Percentiles rank a stretch among this genome's conserved stretches.
phyloP scores from a whole-genome alignment of 164 flowering plant species.

The Berberis vulgaris region DNA sequence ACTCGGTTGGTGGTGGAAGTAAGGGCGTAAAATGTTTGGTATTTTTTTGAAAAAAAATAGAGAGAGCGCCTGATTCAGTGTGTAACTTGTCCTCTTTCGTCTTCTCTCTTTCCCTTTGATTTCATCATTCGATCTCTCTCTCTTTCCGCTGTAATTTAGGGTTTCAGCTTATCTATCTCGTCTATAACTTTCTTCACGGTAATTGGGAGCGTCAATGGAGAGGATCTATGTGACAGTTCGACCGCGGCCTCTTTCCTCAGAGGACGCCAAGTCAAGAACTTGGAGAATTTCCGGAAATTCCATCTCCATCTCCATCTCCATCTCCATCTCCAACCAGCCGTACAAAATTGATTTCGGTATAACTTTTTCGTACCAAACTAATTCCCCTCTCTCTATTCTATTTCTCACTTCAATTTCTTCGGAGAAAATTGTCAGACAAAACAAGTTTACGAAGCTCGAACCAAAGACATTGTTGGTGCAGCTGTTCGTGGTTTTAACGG shows the following conservation, averaged over 20 bases:
- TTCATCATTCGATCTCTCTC: too few relatives aligned
- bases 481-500: constrained; percentile 93
- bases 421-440: constrained; percentile 54
- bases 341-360: constrained; percentile 79
- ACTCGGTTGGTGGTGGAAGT: too few relatives aligned
- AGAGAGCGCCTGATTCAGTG: too few relatives aligned
- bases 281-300: constrained; percentile 77
- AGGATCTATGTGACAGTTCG: constrained; percentile 80
- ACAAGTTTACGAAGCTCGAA: constrained; percentile 63
- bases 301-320: constrained; percentile 32
- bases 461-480: constrained; percentile 69
- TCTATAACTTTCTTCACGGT: too few relatives aligned
- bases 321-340: constrained; percentile 29
- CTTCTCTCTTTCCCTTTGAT: too few relatives aligned
- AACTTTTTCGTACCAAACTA: background rate
- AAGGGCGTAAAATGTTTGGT: too few relatives aligned
- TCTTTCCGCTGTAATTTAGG: too few relatives aligned
- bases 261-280: constrained; percentile 67
- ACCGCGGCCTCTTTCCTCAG: constrained; percentile 67
- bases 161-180: too few relatives aligned
- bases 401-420: constrained; percentile 15
- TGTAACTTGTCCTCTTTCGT: too few relatives aligned
- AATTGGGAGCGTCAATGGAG: constrained; percentile 39
- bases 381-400: background rate
- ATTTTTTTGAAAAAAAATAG: too few relatives aligned